Conservation (phyloP, 768 basidiomycete species). For the Pilatotrama ljubarskyi region DNA sequence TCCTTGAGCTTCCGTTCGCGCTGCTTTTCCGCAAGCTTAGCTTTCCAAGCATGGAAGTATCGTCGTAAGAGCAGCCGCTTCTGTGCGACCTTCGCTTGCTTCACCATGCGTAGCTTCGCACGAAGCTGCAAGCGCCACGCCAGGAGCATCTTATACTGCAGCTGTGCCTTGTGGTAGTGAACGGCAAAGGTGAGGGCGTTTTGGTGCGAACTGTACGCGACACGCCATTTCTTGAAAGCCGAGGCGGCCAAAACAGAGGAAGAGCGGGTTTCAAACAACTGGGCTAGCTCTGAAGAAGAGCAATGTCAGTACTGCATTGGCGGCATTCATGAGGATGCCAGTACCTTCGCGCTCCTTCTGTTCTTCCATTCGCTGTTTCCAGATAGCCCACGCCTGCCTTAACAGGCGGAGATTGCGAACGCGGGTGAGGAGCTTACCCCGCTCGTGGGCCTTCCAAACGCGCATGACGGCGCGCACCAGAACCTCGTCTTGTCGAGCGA, state of each 20-base stretch:
- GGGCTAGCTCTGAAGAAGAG: slow-evolving; percentile 51
- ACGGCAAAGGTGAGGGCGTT: slow-evolving; percentile 50
- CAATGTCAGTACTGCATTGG: too few species aligned
- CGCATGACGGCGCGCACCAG: slow-evolving; percentile 58
- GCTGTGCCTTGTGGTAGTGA: slow-evolving; percentile 45
- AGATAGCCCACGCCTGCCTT: slow-evolving; percentile 48
- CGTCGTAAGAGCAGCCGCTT: slow-evolving; percentile 51
- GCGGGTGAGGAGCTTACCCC: slow-evolving; percentile 56
- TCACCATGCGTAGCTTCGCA: slow-evolving; percentile 46
- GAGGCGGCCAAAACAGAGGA: slow-evolving; percentile 40
- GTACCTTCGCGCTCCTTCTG: slow-evolving; percentile 49
- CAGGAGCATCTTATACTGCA: slow-evolving; percentile 44
- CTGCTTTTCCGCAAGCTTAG: slow-evolving; percentile 43
- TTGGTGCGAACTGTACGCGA: slow-evolving; percentile 43
- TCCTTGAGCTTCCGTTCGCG: slow-evolving; percentile 46
- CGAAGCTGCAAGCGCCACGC: slow-evolving; percentile 60
- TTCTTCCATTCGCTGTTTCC: slow-evolving; percentile 47
- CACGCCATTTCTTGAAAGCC: slow-evolving; percentile 48
- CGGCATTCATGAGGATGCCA: too few species aligned
- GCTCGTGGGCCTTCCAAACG: slow-evolving; percentile 70
- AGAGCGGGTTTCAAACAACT: slow-evolving; percentile 48
- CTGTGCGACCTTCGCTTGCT: slow-evolving; percentile 55
- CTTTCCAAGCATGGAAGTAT: slow-evolving; percentile 51
- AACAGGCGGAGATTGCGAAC: slow-evolving; percentile 48
- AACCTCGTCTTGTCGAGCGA: slow-evolving; percentile 56